These are phyloP conservation scores for Venturia pyrina DNA, from an alignment of 2,329 filamentous ascomycete genomes.

Conservation along the genomic window DNA sequence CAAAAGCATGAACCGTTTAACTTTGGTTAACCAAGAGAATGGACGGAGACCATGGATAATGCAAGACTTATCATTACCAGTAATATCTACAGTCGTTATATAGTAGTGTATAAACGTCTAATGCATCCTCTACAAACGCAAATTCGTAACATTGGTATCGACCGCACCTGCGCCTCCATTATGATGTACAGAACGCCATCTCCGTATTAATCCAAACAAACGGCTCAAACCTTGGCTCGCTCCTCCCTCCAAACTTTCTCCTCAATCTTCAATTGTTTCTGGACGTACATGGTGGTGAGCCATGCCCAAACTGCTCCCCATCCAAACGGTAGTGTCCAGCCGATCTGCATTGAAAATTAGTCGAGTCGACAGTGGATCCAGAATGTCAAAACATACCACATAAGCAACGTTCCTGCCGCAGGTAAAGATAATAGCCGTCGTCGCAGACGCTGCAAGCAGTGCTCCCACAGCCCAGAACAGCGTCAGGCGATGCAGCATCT, in stretches of 20 bases:
- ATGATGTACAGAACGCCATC: neutral
- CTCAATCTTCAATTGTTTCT: slow-evolving; percentile 26
- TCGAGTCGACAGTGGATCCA: neutral
- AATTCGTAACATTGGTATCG: neutral
- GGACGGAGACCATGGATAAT: neutral
- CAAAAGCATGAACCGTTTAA: too few species aligned
- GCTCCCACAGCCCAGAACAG: slow-evolving; percentile 43
- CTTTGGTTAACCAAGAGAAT: too few species aligned
- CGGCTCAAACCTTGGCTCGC: slow-evolving; percentile 7
- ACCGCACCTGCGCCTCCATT: neutral
- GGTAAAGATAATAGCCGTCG: slow-evolving; percentile 38
- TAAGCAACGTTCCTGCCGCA: slow-evolving; percentile 38
- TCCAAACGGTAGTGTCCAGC: slow-evolving; percentile 39
- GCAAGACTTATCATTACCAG: neutral
- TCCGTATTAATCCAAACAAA: too few species aligned
- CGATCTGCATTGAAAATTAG: slow-evolving; percentile 22
- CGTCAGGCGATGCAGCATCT: slow-evolving; percentile 42
- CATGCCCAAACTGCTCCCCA: slow-evolving; percentile 39
- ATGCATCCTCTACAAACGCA: neutral
- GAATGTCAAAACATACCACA: slow-evolving; percentile 26
- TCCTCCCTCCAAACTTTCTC: slow-evolving; percentile 25
- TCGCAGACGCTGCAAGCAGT: slow-evolving; percentile 29
- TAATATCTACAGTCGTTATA: neutral
- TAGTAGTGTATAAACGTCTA: neutral
- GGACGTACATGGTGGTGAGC: slow-evolving; percentile 37